Evolutionary conservation across 2,329 filamentous ascomycete species (phyloP), one percentile per base, ranked within the genome.

Genomic region (Colletotrichum musae): DNA sequence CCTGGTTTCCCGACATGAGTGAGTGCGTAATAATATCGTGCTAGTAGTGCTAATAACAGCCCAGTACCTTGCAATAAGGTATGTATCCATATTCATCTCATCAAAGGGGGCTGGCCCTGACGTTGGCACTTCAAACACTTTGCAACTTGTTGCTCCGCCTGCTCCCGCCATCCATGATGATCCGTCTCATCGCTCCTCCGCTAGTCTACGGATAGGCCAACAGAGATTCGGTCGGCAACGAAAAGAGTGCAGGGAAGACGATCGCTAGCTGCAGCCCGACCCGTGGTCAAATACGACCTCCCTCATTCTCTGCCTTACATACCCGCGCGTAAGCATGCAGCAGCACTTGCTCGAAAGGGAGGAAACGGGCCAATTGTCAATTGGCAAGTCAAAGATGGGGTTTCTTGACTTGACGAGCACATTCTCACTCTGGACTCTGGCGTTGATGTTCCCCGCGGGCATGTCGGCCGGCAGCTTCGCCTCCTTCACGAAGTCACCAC

Each of bases 231-330:
- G 65, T 48, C 48, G 65, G 52, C 58, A 63, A 51, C 43, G 45
- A 26, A 18, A 63, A 51, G 16, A 63, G 32, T 24, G 52, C 64
- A 39, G 45, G 51, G 43, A 50, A 67, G 21, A 24, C 45, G 52
- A 58, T 68, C 52, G 39, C 64, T 53, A 39, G 64, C 58, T 58
- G 60, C 65, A 64, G 64, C 41, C 41, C 16, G 24, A 24, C 48
- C 51, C 54, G 48, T 45, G 62, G 32, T 26, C 28, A 7, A 18
- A 64, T 43, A 53, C 60, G 24, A 45, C 39, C 41, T 43, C 41
- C 16, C 12, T 24, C 21, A 24, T 24, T 24, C 21, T 52, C 41
- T 48, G 4, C 32, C 47, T 51, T 51, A 52, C 24, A 28, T 39
- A 58, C 36, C 52, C 52, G 52, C 59, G 45, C 64, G 52, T 57